Conservation (phyloP, 768 basidiomycete genomes). For the Phanerochaete carnosa region DNA sequence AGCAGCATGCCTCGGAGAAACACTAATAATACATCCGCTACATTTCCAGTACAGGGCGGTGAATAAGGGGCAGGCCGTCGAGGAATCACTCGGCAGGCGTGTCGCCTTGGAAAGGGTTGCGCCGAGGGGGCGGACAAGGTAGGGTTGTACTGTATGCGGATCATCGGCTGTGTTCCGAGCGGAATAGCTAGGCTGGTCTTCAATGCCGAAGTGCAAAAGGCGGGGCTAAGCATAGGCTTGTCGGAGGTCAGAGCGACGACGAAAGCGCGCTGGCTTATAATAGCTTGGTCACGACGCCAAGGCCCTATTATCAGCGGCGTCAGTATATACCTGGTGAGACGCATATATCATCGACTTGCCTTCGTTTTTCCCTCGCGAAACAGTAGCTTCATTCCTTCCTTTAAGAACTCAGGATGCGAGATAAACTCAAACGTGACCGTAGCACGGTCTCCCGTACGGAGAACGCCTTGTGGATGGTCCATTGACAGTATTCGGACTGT, state of each 20-base stretch:
- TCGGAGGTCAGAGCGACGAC: not conserved
- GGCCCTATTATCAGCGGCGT: conserved; percentile 45
- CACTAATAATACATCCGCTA: not conserved
- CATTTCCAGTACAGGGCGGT: not conserved
- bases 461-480: conserved; percentile 84
- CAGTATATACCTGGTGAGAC: not conserved
- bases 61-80: not conserved
- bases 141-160: no score
- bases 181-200: not conserved
- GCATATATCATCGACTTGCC: conserved; percentile 36
- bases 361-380: conserved; percentile 97
- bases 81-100: not conserved
- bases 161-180: not conserved
- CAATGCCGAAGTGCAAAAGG: not conserved
- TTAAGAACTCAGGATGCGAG: conserved; percentile 86
- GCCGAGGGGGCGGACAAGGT: no score
- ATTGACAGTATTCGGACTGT: conserved; percentile 88
- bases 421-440: conserved; percentile 96
- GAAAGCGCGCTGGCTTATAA: conserved; percentile 29
- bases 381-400: conserved; percentile 89
- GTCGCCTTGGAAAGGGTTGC: no score
- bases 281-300: conserved; percentile 72
- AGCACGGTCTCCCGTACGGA: conserved; percentile 93
- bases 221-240: no score
- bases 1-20: not conserved